phyloP scores from a whole-genome alignment of 257 asterid species.

The Jasminum sambac region DNA sequence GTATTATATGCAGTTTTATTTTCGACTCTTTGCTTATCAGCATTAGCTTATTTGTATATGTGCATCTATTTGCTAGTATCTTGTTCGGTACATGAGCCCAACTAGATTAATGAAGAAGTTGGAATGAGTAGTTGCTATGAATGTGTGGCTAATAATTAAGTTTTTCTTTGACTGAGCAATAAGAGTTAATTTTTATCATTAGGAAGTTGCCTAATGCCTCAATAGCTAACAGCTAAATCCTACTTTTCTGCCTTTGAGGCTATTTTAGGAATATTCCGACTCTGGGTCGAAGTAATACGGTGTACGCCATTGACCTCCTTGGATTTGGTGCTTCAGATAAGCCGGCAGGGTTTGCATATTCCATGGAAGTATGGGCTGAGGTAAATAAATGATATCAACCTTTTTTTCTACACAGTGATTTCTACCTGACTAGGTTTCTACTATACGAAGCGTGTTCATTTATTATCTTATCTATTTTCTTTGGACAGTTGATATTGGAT shows the following conservation, averaged over 20 bases:
- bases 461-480: constrained; percentile 15
- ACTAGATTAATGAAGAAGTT: neutral
- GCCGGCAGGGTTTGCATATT: constrained; percentile 72
- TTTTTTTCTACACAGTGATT: constrained; percentile 6
- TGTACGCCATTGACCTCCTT: constrained; percentile 85
- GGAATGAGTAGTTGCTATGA: neutral
- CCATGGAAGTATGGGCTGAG: constrained; percentile 88
- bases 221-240: constrained; percentile 7
- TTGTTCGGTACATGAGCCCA: neutral
- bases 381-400: constrained; percentile 32
- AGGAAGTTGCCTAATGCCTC: neutral
- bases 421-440: constrained; percentile 9
- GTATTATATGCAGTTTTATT: constrained; percentile 26
- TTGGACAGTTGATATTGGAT: constrained; percentile 69
- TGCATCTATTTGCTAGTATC: neutral
- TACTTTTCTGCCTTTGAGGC: constrained; percentile 9
- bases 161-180: neutral
- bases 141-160: too few species aligned
- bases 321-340: constrained; percentile 98
- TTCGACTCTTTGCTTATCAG: neutral
- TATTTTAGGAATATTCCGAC: constrained; percentile 65
- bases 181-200: neutral
- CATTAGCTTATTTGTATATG: neutral
- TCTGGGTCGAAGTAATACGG: constrained; percentile 58
- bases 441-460: neutral